phyloP scores from a whole-genome alignment of 352 stramenopile species.

The Elongisporangium prolatum region DNA sequence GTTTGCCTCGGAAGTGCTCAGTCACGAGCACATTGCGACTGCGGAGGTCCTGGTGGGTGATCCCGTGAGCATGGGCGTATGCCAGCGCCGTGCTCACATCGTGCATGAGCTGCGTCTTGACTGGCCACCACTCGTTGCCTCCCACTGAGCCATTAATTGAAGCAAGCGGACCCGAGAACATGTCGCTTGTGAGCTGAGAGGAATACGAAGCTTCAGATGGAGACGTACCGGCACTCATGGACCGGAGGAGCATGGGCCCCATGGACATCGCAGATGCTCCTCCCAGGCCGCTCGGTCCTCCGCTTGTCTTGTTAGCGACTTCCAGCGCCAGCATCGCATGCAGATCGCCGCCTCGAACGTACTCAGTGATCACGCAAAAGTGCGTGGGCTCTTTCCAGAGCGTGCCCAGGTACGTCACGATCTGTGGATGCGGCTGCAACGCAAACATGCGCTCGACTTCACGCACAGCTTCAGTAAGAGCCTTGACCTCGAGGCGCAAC shows the following conservation, averaged over 20 bases:
- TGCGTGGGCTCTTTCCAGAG: conserved; percentile 65
- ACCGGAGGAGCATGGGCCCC: conserved; percentile 5
- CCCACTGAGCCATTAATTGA: no score
- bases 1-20: conserved; percentile 45
- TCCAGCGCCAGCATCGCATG: conserved; percentile 46
- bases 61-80: conserved; percentile 43
- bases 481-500: conserved; percentile 43
- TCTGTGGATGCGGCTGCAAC: conserved; percentile 49
- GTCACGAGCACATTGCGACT: conserved; percentile 69
- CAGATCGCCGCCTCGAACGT: conserved; percentile 53
- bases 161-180: conserved; percentile 19
- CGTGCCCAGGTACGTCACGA: conserved; percentile 64
- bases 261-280: no score
- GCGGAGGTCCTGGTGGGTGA: conserved; percentile 59
- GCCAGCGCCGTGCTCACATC: conserved; percentile 48
- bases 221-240: conserved; percentile 6
- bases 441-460: conserved; percentile 62
- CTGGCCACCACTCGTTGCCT: no score
- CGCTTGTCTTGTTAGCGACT: conserved; percentile 2
- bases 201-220: conserved; percentile 3
- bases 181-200: conserved; percentile 43
- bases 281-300: neutral
- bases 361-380: conserved; percentile 68
- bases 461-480: conserved; percentile 61
- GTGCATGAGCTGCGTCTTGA: conserved; percentile 36